phyloP scores from a whole-genome alignment of 2,329 filamentous ascomycete species.

The Colletotrichum acutatum region DNA sequence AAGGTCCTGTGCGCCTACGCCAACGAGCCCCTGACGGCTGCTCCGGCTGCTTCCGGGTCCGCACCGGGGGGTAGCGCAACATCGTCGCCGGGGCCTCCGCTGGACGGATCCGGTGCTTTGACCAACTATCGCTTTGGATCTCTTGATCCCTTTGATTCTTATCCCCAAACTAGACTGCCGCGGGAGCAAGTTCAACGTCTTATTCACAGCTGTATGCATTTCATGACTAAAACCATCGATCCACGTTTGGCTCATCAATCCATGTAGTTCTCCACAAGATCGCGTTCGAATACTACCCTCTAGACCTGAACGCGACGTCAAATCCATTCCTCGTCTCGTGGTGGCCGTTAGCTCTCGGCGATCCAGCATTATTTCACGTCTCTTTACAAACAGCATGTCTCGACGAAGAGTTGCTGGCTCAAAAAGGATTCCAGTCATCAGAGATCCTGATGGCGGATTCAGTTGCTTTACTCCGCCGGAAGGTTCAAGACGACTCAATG shows the following conservation, averaged over 20 bases:
- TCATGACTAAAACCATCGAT: neutral
- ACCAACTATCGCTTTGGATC: conserved; percentile 45
- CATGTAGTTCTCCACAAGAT: conserved; percentile 64
- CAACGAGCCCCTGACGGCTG: conserved; percentile 59
- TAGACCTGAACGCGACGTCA: conserved; percentile 61
- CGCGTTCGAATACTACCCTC: conserved; percentile 69
- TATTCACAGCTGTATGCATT: conserved; percentile 63
- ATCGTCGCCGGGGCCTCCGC: neutral
- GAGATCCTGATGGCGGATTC: conserved; percentile 68
- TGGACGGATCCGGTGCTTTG: conserved; percentile 33
- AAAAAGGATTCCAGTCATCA: conserved; percentile 63
- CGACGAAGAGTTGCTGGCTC: conserved; percentile 63
- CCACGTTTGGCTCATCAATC: conserved; percentile 31
- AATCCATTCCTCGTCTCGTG: conserved; percentile 70
- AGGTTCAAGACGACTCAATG: conserved; percentile 56
- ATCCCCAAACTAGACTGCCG: conserved; percentile 63
- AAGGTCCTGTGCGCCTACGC: conserved; percentile 61
- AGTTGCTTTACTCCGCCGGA: conserved; percentile 61
- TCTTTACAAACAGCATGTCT: conserved; percentile 68
- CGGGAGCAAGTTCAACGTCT: conserved; percentile 62
- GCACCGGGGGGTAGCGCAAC: neutral
- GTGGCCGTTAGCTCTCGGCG: conserved; percentile 67
- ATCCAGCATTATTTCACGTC: conserved; percentile 68
- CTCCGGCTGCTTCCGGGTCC: conserved; percentile 9
- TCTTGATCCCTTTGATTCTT: conserved; percentile 67